Evolutionary conservation across 805 yeast genomes (phyloP).

Genomic region (Kodamaea hsintzibuensis): DNA sequence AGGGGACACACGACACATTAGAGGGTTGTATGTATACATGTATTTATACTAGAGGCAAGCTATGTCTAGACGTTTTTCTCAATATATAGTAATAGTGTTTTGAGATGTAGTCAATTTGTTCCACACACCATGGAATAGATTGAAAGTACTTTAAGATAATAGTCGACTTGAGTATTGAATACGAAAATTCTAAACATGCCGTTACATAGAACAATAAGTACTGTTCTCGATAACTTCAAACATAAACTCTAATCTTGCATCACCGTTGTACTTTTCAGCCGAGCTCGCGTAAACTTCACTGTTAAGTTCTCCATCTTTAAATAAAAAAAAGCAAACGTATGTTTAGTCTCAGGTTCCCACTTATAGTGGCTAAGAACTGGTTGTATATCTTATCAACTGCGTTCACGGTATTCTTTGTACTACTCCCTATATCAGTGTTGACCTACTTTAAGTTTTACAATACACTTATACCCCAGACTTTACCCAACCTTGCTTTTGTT

Average conservation of each 20-base stretch:
- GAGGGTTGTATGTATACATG: conserved; percentile 7
- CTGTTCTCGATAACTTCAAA: too few relatives aligned
- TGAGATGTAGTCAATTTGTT: conserved; percentile 1
- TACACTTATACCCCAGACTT: conserved; percentile 30
- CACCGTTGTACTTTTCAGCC: too few relatives aligned
- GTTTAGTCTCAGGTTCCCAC: conserved; percentile 12
- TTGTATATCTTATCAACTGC: conserved; percentile 19
- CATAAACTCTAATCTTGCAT: too few relatives aligned
- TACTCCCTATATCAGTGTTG: conserved; percentile 36
- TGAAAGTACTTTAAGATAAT: too few relatives aligned
- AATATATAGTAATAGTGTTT: conserved; percentile 6
- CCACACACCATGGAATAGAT: too few relatives aligned
- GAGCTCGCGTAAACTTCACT: too few relatives aligned
- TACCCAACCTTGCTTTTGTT: conserved; percentile 18
- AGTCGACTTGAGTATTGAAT: too few relatives aligned
- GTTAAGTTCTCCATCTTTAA: too few relatives aligned
- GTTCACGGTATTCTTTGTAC: conserved; percentile 25
- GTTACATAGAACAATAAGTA: too few relatives aligned
- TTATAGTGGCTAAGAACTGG: conserved; percentile 24
- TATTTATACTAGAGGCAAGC: conserved; percentile 2
- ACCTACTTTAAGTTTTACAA: conserved; percentile 38
- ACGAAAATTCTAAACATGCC: too few relatives aligned
- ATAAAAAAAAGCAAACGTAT: background rate
- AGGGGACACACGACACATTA: conserved; percentile 97
- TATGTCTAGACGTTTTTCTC: conserved; percentile 6